These are phyloP conservation scores for Aspergillus sclerotialis DNA, from an alignment of 2,329 filamentous ascomycete species.

Conservation along the genomic window DNA sequence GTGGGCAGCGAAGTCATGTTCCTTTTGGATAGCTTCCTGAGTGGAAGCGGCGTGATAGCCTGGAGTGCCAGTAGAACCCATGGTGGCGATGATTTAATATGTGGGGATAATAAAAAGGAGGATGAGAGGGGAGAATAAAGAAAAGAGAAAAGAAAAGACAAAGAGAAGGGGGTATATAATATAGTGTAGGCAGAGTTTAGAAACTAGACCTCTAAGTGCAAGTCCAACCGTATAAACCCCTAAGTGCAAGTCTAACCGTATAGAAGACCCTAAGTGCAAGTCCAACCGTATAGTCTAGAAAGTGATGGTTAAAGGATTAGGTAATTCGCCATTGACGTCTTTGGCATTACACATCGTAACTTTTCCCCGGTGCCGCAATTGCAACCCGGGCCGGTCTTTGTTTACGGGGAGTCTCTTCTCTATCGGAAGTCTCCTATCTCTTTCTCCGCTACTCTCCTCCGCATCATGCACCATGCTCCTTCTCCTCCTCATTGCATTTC, in stretches of 20 bases:
- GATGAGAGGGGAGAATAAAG: conserved; percentile 3
- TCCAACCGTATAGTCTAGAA: too few species aligned
- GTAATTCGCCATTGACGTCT: background rate
- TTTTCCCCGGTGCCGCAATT: too few species aligned
- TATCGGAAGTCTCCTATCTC: conserved; percentile 1
- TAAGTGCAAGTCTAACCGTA: conserved; percentile 32
- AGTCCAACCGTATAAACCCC: conserved; percentile 19
- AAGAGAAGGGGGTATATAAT: conserved; percentile 1
- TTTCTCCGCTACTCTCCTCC: conserved; percentile 1
- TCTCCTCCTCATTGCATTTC: conserved; percentile 54
- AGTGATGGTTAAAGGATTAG: background rate
- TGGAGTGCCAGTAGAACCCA: conserved; percentile 34
- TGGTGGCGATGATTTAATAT: conserved; percentile 8
- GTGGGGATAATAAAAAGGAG: conserved; percentile 5
- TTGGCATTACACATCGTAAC: background rate
- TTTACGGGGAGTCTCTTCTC: background rate
- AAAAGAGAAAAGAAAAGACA: background rate
- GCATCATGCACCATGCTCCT: conserved; percentile 20
- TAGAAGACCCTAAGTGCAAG: too few species aligned
- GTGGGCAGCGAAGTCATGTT: conserved; percentile 84
- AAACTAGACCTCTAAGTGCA: conserved; percentile 16
- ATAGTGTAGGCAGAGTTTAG: conserved; percentile 1
- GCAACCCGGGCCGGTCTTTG: background rate
- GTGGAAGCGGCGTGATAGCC: conserved; percentile 71
- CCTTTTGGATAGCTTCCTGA: conserved; percentile 67